These are phyloP conservation scores for Penicillium salamii DNA, from an alignment of 495 filamentous ascomycete species.

Conservation along the genomic window DNA sequence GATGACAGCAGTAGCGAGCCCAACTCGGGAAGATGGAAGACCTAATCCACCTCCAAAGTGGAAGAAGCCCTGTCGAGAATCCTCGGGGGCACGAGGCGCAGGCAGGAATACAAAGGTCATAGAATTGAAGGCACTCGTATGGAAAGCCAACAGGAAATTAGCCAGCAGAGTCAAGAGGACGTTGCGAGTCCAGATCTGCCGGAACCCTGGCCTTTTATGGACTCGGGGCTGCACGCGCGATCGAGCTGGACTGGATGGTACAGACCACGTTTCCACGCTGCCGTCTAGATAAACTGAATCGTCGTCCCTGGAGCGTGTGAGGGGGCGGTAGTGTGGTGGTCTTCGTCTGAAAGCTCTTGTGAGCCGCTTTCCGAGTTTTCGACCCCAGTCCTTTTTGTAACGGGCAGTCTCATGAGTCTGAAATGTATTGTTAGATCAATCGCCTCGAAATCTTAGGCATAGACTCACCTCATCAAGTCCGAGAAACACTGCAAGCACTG, in stretches of 20 bases:
- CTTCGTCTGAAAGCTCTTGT: constrained; percentile 28
- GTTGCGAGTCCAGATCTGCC: constrained; percentile 60
- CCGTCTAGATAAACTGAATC: constrained; percentile 32
- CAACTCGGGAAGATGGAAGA: constrained; percentile 64
- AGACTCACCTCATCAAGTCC: constrained; percentile 57
- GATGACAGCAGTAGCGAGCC: constrained; percentile 65
- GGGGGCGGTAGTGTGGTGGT: constrained; percentile 27
- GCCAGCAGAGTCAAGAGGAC: constrained; percentile 59
- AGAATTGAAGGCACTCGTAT: constrained; percentile 72
- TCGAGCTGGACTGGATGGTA: constrained; percentile 25
- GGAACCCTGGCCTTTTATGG: constrained; percentile 47
- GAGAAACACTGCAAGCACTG: constrained; percentile 48
- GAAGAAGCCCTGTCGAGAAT: constrained; percentile 48
- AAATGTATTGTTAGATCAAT: constrained; percentile 5
- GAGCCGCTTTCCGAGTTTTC: constrained; percentile 44
- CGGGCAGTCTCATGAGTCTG: constrained; percentile 50
- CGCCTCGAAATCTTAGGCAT: background rate
- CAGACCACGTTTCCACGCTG: constrained; percentile 25
- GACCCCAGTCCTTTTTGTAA: constrained; percentile 49
- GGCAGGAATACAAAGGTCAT: constrained; percentile 72
- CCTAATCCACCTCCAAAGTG: constrained; percentile 72
- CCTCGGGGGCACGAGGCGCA: constrained; percentile 54
- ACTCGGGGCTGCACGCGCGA: constrained; percentile 11
- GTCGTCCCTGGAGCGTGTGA: constrained; percentile 25
- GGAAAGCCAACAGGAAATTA: constrained; percentile 67